A percentile compares a stretch with the other conserved stretches of the same genome.
These are phyloP conservation scores for Hymenoscyphus salicellus DNA, from an alignment of 2,329 filamentous ascomycete species.

Conservation along the genomic window DNA sequence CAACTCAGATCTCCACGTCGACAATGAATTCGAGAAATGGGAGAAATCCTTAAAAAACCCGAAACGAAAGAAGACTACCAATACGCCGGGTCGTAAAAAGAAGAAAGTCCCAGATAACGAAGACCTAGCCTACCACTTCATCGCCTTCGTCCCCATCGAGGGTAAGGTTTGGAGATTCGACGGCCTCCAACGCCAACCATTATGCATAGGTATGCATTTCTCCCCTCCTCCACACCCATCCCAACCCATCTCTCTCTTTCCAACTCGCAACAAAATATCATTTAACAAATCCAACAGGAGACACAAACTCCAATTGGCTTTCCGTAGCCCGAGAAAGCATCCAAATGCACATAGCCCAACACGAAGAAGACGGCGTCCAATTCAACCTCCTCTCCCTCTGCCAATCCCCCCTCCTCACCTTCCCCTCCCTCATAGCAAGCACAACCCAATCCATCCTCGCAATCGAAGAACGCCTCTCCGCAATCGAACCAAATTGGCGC, in stretches of 20 bases:
- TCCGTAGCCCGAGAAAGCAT: constrained; percentile 62
- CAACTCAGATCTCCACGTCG: constrained; percentile 63
- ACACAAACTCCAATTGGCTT: constrained; percentile 59
- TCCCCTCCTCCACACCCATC: no score
- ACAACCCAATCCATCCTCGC: constrained; percentile 42
- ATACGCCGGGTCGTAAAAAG: constrained; percentile 25
- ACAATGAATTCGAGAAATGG: constrained; percentile 47
- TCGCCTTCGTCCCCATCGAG: constrained; percentile 78
- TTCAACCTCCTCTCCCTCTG: constrained; percentile 77
- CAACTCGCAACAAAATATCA: constrained; percentile 9
- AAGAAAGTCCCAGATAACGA: constrained; percentile 45
- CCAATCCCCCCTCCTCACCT: constrained; percentile 54
- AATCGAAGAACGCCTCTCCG: constrained; percentile 42
- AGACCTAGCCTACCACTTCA: constrained; percentile 78
- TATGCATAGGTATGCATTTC: constrained; percentile 59
- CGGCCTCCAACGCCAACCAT: constrained; percentile 71
- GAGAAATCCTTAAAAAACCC: constrained; percentile 17
- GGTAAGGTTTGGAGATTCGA: constrained; percentile 84
- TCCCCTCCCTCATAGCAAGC: constrained; percentile 39
- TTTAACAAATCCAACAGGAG: constrained; percentile 24
- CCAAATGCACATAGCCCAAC: constrained; percentile 62
- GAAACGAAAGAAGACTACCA: constrained; percentile 41
- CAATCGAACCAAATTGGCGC: constrained; percentile 43
- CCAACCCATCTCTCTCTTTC: constrained; percentile 8
- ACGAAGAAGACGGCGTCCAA: constrained; percentile 63